Percentiles rank a stretch among this genome's conserved stretches.
These are phyloP conservation scores for Arxiozyma heterogenica DNA, from an alignment of 1,139 yeast species.

Conservation along the genomic window DNA sequence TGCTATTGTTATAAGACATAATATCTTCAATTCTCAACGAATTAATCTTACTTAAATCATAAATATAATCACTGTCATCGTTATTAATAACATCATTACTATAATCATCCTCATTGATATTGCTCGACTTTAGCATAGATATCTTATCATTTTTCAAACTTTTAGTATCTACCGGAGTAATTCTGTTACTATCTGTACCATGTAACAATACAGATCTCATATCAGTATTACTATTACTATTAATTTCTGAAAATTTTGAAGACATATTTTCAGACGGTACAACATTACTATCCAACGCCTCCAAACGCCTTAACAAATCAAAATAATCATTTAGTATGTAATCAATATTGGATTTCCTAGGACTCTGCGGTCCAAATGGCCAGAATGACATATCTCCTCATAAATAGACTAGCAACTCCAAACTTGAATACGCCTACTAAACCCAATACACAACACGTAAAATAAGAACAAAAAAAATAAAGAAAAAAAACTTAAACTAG, in stretches of 20 bases:
- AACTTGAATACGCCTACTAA: neutral
- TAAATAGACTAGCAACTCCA: neutral
- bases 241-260: neutral
- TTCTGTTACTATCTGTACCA: neutral
- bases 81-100: constrained; percentile 3
- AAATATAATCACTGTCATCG: neutral
- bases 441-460: too few species aligned
- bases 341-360: constrained; percentile 30
- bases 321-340: constrained; percentile 32
- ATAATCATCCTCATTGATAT: neutral
- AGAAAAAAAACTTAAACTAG: neutral
- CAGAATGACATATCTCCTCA: constrained; percentile 35
- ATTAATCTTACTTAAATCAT: constrained; percentile 1
- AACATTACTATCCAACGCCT: constrained; percentile 13
- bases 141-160: neutral
- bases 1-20: neutral
- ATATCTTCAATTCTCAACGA: constrained; percentile 4
- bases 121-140: neutral
- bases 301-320: constrained; percentile 13
- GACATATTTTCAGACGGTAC: neutral
- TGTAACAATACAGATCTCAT: constrained; percentile 4
- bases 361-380: constrained; percentile 37
- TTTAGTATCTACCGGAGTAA: neutral
- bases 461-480: too few species aligned
- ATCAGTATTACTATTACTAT: neutral